A percentile compares a stretch with the other conserved stretches of the same genome.
Conservation (phyloP, 2,329 filamentous ascomycete species). For the Penicillium sp. region DNA sequence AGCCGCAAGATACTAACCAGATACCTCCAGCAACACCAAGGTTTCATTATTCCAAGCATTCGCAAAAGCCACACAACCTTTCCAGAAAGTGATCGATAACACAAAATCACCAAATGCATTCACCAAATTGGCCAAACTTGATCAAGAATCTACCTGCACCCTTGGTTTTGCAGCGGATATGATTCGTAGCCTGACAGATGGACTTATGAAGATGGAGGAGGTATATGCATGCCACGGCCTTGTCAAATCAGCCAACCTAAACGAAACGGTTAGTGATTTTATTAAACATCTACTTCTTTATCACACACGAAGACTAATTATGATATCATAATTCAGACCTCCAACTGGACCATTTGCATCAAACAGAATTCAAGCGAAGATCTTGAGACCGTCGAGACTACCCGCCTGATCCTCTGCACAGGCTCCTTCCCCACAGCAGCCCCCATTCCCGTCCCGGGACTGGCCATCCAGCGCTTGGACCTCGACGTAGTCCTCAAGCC, state of each 20-base stretch:
- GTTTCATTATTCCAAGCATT: slow-evolving; percentile 60
- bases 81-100: slow-evolving; percentile 52
- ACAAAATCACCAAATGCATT: slow-evolving; percentile 56
- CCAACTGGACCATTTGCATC: slow-evolving; percentile 37
- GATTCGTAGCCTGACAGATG: slow-evolving; percentile 48
- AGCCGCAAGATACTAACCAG: neutral
- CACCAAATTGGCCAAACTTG: slow-evolving; percentile 52
- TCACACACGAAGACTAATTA: slow-evolving; percentile 13
- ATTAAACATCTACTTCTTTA: neutral
- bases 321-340: slow-evolving; percentile 12
- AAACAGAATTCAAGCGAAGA: slow-evolving; percentile 29
- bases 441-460: slow-evolving; percentile 44
- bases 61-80: slow-evolving; percentile 54
- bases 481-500: slow-evolving; percentile 60
- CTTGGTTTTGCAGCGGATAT: slow-evolving; percentile 60
- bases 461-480: slow-evolving; percentile 47
- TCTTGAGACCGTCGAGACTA: slow-evolving; percentile 39
- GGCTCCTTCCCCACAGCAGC: slow-evolving; percentile 54
- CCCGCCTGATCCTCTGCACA: slow-evolving; percentile 58
- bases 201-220: slow-evolving; percentile 39
- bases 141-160: slow-evolving; percentile 58
- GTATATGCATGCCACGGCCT: slow-evolving; percentile 36
- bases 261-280: slow-evolving; percentile 28
- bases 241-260: slow-evolving; percentile 37
- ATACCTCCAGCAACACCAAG: slow-evolving; percentile 56